These are phyloP conservation scores for Fereydounia khargensis DNA, from an alignment of 1,284 basidiomycete species.

Conservation along the genomic window DNA sequence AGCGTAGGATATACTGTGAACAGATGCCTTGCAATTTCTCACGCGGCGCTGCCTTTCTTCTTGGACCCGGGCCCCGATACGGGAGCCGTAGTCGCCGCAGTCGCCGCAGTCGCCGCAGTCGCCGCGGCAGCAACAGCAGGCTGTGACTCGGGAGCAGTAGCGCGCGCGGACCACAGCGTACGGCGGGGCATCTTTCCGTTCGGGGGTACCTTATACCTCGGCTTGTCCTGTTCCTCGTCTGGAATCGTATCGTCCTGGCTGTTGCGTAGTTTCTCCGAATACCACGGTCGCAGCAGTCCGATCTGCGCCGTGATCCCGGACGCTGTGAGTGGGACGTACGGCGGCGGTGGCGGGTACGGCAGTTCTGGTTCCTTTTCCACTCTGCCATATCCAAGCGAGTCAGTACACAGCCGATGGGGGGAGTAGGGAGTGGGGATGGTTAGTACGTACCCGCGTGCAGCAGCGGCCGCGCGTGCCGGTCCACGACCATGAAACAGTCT, in stretches of 20 bases:
- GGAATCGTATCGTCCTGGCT: constrained; percentile 17
- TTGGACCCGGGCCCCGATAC: too few species aligned
- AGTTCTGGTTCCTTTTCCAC: constrained; percentile 12
- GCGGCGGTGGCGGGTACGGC: constrained; percentile 73
- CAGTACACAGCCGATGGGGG: too few species aligned
- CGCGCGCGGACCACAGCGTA: constrained; percentile 29
- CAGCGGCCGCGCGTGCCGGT: not conserved
- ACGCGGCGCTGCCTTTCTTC: too few species aligned
- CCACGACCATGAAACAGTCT: constrained; percentile 71
- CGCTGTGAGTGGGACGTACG: constrained; percentile 70
- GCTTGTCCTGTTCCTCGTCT: constrained; percentile 48
- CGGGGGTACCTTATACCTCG: constrained; percentile 50
- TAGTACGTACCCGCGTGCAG: not conserved
- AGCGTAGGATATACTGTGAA: too few species aligned
- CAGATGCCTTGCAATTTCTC: too few species aligned
- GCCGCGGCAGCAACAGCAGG: too few species aligned
- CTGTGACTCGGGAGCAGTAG: too few species aligned
- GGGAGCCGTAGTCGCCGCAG: not conserved
- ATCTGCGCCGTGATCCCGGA: constrained; percentile 73
- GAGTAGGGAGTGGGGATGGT: too few species aligned
- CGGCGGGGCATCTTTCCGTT: constrained; percentile 50
- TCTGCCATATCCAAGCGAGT: too few species aligned
- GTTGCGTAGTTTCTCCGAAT: constrained; percentile 34
- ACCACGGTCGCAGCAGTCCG: constrained; percentile 78
- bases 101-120: not conserved